These are phyloP conservation scores for Neurospora sublineolata DNA, from an alignment of 495 filamentous ascomycete genomes.

Conservation along the genomic window DNA sequence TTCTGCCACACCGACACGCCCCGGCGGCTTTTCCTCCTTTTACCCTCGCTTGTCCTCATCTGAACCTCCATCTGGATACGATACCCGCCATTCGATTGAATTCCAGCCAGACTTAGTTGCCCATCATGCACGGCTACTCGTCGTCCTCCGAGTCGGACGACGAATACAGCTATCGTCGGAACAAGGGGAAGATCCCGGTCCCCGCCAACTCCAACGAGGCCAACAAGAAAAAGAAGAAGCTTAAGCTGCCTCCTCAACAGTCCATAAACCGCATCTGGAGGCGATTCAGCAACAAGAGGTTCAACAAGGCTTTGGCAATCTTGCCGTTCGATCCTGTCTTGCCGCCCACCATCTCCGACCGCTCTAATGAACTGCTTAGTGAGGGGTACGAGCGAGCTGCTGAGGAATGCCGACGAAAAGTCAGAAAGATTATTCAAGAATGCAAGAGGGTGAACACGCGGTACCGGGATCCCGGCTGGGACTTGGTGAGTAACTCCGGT, in stretches of 20 bases:
- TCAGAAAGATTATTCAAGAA: slow-evolving; percentile 78
- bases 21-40: not conserved
- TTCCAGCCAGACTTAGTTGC: not conserved
- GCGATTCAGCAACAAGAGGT: slow-evolving; percentile 55
- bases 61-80: not conserved
- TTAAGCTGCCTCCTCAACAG: slow-evolving; percentile 58
- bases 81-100: not conserved
- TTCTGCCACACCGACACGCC: not conserved
- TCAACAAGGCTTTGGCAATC: slow-evolving; percentile 35
- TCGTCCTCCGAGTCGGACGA: slow-evolving; percentile 25
- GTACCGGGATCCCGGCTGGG: slow-evolving; percentile 82
- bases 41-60: not conserved
- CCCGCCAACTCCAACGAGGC: slow-evolving; percentile 13
- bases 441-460: slow-evolving; percentile 79
- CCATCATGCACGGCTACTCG: slow-evolving; percentile 28
- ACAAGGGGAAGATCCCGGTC: slow-evolving; percentile 14
- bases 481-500: slow-evolving; percentile 42
- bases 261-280: slow-evolving; percentile 71
- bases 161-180: slow-evolving; percentile 22
- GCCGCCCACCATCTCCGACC: slow-evolving; percentile 31
- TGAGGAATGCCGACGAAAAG: slow-evolving; percentile 60
- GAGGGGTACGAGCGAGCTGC: slow-evolving; percentile 67
- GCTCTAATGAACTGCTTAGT: slow-evolving; percentile 34
- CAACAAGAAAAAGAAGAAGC: slow-evolving; percentile 43
- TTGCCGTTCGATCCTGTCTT: slow-evolving; percentile 38